Evolutionary conservation across 1,139 yeast species (phyloP).

Genomic region (Diutina scorzettiae): DNA sequence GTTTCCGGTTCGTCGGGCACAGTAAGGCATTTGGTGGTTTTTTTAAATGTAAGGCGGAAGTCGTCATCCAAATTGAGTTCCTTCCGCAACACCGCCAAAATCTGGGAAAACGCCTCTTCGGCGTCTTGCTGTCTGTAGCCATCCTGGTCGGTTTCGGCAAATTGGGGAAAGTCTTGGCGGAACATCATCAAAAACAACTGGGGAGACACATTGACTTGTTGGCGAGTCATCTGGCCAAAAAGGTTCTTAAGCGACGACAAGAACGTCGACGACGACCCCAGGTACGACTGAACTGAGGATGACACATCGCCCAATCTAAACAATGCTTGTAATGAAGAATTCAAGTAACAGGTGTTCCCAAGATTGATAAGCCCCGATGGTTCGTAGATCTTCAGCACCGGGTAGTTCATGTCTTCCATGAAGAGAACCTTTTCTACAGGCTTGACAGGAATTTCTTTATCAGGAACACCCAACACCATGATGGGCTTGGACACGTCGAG

Average conservation of each 20-base stretch:
- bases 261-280: slow-evolving; percentile 9
- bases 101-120: slow-evolving; percentile 85
- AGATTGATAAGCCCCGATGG: slow-evolving; percentile 82
- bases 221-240: slow-evolving; percentile 40
- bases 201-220: slow-evolving; percentile 28
- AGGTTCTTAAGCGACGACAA: slow-evolving; percentile 23
- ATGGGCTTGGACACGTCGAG: slow-evolving; percentile 57
- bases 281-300: slow-evolving; percentile 16
- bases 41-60: slow-evolving; percentile 56
- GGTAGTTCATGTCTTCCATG: slow-evolving; percentile 52
- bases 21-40: slow-evolving; percentile 48
- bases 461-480: slow-evolving; percentile 91
- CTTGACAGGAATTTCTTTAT: slow-evolving; percentile 46
- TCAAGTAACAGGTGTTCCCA: slow-evolving; percentile 93
- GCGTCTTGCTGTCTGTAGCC: slow-evolving; percentile 93
- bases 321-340: slow-evolving; percentile 77
- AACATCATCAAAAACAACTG: slow-evolving; percentile 59
- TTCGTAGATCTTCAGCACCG: slow-evolving; percentile 26
- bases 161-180: slow-evolving; percentile 71
- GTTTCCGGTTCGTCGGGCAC: slow-evolving; percentile 42
- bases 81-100: slow-evolving; percentile 43
- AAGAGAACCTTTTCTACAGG: slow-evolving; percentile 49
- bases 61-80: slow-evolving; percentile 40
- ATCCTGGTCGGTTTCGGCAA: slow-evolving; percentile 69
- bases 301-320: slow-evolving; percentile 52